Conservation (phyloP, 352 stramenopile species). For the Pythium sp. region DNA sequence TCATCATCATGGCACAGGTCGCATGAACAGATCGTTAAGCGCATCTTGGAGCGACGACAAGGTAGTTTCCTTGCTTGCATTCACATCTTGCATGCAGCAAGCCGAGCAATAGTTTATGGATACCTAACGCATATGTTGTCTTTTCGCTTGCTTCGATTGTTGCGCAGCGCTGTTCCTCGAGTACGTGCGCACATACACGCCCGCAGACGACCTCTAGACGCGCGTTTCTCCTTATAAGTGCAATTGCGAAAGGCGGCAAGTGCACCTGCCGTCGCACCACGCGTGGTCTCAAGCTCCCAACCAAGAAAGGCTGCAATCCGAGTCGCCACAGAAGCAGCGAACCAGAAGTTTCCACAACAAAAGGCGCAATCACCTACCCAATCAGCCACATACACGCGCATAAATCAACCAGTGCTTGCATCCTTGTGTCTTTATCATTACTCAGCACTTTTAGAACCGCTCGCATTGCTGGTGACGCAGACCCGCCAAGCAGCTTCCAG, state of each 20-base stretch:
- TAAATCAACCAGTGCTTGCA: not conserved
- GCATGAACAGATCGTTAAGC: conserved; percentile 36
- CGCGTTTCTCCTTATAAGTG: not conserved
- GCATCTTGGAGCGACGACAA: conserved; percentile 33
- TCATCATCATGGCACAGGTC: conserved; percentile 14
- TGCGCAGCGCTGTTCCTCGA: conserved; percentile 38
- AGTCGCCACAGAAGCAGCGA: no score
- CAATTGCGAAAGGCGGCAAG: not conserved
- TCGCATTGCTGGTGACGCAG: not conserved
- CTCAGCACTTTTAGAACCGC: not conserved
- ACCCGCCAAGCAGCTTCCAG: not conserved
- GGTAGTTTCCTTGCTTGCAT: conserved; percentile 11
- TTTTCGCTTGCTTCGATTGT: not conserved
- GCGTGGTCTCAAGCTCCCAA: not conserved
- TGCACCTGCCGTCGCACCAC: not conserved
- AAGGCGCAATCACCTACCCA: not conserved
- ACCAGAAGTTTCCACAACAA: no score
- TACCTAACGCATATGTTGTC: not conserved
- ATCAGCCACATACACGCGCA: not conserved
- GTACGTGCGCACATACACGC: conserved; percentile 43
- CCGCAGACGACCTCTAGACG: conserved; percentile 25
- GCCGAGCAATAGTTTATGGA: not conserved
- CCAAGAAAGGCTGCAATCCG: not conserved
- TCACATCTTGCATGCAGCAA: not conserved
- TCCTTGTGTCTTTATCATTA: not conserved